Base-by-base conservation (phyloP, 2,329 filamentous ascomycete genomes). In the Ascomycota sp. region DNA sequence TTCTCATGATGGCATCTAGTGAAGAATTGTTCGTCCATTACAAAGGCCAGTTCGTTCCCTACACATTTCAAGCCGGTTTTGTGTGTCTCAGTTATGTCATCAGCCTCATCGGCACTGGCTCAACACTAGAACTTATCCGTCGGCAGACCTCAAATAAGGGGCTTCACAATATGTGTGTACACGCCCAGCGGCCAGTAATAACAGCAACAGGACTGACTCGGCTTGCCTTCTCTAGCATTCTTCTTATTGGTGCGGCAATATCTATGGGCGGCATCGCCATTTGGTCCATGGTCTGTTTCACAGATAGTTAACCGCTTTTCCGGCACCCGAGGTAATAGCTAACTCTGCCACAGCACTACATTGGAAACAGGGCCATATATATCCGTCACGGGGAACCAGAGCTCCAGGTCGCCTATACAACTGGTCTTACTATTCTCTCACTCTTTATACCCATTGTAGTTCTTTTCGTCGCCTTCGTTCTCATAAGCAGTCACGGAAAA, bases 41-140 rank as follows among this genome's bases (percentile, higher is more conserved):
- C 39, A 40, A 58, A 39, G 60, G 56, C 16, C 47, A 58, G 30
- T 45, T 64, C 11, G 58, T 66, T 21, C 60, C 62, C 21, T 55
- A 57, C 33, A 53, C 53, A 34, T 72, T 65, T 51, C 58, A 62
- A 39, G 54, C 62, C 4, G 69, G 70, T 27, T 76, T 78, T 43
- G 64, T 86, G 9, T 62, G 74, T 24, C 61, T 81, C 41, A 89
- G 81, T 46, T 70, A 78, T 40, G 59, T 79, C 41, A 78, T 82
- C 44, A 86, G 80, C 45, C 60, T 80, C 27, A 66, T 82, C 41
- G 83, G 83, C 40, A 74, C 79, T 33, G 64, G 71, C 33, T 80
- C 81, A 3, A 84, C 82, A 0, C 61, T 92, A 26, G 83, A 92
- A 51, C 58, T 92, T 37, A 71, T 92, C 34, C 78, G 89, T 48